A percentile compares a stretch with the other conserved stretches of the same genome.
Evolutionary conservation across 1,284 basidiomycete species (phyloP).

Genomic region (Sporisorium sorghi): DNA sequence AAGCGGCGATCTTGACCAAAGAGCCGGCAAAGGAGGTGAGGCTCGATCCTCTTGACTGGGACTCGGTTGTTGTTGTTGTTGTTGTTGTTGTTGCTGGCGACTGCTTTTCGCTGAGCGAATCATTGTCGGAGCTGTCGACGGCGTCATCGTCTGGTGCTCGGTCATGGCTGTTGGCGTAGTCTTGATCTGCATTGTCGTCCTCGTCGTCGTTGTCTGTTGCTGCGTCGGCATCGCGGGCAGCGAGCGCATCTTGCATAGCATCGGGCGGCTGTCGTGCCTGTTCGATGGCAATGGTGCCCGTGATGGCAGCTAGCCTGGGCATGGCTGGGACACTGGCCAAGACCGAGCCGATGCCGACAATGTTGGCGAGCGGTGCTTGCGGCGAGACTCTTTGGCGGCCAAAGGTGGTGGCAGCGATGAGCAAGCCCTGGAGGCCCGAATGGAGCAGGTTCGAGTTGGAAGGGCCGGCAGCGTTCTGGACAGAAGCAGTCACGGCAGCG

Average conservation of each 20-base stretch:
- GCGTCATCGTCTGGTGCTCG: constrained; percentile 34
- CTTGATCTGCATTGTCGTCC: constrained; percentile 1
- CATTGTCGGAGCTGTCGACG: constrained; percentile 41
- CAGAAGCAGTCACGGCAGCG: constrained; percentile 8
- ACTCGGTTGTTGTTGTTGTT: not conserved
- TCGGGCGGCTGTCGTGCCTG: constrained; percentile 76
- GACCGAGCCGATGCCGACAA: constrained; percentile 87
- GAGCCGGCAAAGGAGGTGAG: constrained; percentile 30
- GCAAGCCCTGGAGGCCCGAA: constrained; percentile 17
- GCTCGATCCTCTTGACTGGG: constrained; percentile 18
- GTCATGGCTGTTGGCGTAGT: constrained; percentile 24
- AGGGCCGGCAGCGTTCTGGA: constrained; percentile 23
- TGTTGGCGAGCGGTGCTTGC: constrained; percentile 73
- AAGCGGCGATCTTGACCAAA: constrained; percentile 30
- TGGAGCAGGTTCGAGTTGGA: constrained; percentile 38
- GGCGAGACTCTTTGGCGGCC: constrained; percentile 52
- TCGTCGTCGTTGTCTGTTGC: constrained; percentile 71
- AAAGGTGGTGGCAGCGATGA: constrained; percentile 64
- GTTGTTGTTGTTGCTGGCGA: not conserved
- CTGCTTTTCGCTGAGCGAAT: constrained; percentile 31
- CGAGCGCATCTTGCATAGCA: constrained; percentile 36
- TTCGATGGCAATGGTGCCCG: constrained; percentile 86
- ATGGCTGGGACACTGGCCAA: constrained; percentile 82
- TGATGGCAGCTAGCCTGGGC: constrained; percentile 78
- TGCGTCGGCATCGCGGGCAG: constrained; percentile 20